These are phyloP conservation scores for Pichia heedii DNA, from an alignment of 805 yeast species.

Conservation along the genomic window DNA sequence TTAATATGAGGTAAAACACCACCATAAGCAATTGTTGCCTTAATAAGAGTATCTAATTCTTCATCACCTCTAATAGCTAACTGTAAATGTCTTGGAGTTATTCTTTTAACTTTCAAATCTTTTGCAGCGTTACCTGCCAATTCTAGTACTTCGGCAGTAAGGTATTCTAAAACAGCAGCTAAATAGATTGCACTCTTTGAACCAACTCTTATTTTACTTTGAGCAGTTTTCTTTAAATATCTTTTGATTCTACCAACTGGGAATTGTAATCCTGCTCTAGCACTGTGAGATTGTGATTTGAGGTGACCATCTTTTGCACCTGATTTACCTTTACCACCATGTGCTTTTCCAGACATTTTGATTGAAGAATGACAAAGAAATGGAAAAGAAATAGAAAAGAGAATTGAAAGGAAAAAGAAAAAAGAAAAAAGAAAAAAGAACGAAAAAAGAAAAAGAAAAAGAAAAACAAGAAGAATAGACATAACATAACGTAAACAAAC, in stretches of 20 bases:
- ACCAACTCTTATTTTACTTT: constrained; percentile 70
- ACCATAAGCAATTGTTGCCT: constrained; percentile 95
- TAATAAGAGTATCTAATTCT: constrained; percentile 86
- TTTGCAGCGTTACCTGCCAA: constrained; percentile 98
- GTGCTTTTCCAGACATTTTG: constrained; percentile 75
- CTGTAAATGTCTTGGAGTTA: constrained; percentile 94
- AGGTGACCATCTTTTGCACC: constrained; percentile 57
- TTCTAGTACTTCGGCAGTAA: constrained; percentile 95
- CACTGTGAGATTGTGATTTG: constrained; percentile 77
- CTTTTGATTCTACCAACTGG: constrained; percentile 99
- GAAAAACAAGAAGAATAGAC: too few species aligned
- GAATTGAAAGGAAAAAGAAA: neutral
- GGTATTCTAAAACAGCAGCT: constrained; percentile 91
- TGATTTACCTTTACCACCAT: constrained; percentile 93
- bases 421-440: neutral
- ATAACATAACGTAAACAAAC: too few species aligned
- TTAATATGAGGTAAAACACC: constrained; percentile 96
- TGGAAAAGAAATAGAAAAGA: neutral
- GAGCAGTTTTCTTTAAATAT: constrained; percentile 85
- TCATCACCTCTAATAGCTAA: constrained; percentile 97
- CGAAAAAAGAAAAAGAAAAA: too few species aligned
- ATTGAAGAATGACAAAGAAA: too few species aligned
- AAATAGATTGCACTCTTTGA: constrained; percentile 75
- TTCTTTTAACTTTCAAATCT: constrained; percentile 91
- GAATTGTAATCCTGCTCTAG: constrained; percentile 90